These are phyloP conservation scores for Penicillium sclerotiorum DNA, from an alignment of 2,329 filamentous ascomycete genomes.

Conservation along the genomic window DNA sequence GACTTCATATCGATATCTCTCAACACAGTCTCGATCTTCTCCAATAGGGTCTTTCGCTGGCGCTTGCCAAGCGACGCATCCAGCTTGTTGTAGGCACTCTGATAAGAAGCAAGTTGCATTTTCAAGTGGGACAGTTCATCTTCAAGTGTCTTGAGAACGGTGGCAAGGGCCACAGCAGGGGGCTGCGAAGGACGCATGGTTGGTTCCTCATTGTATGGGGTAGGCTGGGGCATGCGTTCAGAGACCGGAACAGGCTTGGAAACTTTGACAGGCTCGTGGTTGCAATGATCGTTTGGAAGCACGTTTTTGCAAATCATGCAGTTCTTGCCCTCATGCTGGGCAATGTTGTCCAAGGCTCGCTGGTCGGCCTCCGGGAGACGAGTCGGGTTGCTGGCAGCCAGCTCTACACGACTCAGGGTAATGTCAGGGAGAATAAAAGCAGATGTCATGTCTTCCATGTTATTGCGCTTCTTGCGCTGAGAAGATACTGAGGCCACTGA, in stretches of 20 bases:
- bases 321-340: slow-evolving; percentile 55
- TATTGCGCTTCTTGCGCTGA: slow-evolving; percentile 53
- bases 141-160: slow-evolving; percentile 79
- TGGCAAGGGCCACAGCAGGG: slow-evolving; percentile 72
- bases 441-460: slow-evolving; percentile 61
- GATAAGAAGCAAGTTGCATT: slow-evolving; percentile 65
- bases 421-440: slow-evolving; percentile 67
- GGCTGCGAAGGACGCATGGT: slow-evolving; percentile 66
- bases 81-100: slow-evolving; percentile 65
- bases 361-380: slow-evolving; percentile 44
- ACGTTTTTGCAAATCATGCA: slow-evolving; percentile 60
- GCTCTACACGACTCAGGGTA: slow-evolving; percentile 49
- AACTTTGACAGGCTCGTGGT: slow-evolving; percentile 45
- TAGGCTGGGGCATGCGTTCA: slow-evolving; percentile 47
- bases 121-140: slow-evolving; percentile 80
- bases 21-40: slow-evolving; percentile 63
- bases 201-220: slow-evolving; percentile 56
- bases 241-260: slow-evolving; percentile 56
- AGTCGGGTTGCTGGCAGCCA: slow-evolving; percentile 31
- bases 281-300: slow-evolving; percentile 37
- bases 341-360: slow-evolving; percentile 44
- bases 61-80: slow-evolving; percentile 69
- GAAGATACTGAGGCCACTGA: slow-evolving; percentile 52
- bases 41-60: slow-evolving; percentile 63
- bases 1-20: slow-evolving; percentile 71